Evolutionary conservation across 2,329 filamentous ascomycete genomes (phyloP).

Genomic region (Zasmidium angulare): DNA sequence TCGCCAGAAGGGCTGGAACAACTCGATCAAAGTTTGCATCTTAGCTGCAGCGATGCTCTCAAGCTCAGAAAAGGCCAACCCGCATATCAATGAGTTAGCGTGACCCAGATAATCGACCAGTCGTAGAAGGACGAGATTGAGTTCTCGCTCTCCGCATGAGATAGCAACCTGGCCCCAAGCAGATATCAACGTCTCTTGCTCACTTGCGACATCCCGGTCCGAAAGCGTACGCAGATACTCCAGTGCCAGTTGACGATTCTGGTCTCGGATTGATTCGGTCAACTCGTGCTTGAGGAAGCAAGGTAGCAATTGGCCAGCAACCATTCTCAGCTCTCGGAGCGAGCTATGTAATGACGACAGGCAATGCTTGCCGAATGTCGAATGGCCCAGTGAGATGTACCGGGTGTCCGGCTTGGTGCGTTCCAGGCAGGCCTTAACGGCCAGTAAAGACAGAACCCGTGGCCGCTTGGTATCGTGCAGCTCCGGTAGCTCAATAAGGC

Average conservation of each 20-base stretch:
- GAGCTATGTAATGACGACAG: slow-evolving; percentile 80
- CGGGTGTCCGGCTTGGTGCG: slow-evolving; percentile 53
- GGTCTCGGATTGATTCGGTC: slow-evolving; percentile 49
- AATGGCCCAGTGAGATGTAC: slow-evolving; percentile 36
- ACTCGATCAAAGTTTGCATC: slow-evolving; percentile 51
- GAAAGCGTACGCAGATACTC: slow-evolving; percentile 71
- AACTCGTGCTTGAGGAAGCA: slow-evolving; percentile 61
- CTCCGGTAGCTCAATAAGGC: slow-evolving; percentile 40
- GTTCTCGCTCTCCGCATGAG: slow-evolving; percentile 73
- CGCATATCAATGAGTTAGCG: slow-evolving; percentile 73
- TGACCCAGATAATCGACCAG: slow-evolving; percentile 86
- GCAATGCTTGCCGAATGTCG: slow-evolving; percentile 74
- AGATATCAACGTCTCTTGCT: slow-evolving; percentile 82
- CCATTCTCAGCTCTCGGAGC: slow-evolving; percentile 77
- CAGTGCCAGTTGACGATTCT: slow-evolving; percentile 69
- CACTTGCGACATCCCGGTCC: slow-evolving; percentile 63
- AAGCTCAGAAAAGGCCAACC: slow-evolving; percentile 79
- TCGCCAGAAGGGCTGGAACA: slow-evolving; percentile 87
- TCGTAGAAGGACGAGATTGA: slow-evolving; percentile 80
- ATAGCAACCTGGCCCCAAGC: slow-evolving; percentile 82
- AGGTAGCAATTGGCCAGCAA: slow-evolving; percentile 61
- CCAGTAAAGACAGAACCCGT: slow-evolving; percentile 69
- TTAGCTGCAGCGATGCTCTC: slow-evolving; percentile 69
- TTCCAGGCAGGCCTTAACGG: slow-evolving; percentile 66
- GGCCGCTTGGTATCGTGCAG: slow-evolving; percentile 55